Evolutionary conservation across 2,329 filamentous ascomycete genomes (phyloP), one percentile per base, ranked within the genome.

Genomic region (Colletotrichum tropicale): DNA sequence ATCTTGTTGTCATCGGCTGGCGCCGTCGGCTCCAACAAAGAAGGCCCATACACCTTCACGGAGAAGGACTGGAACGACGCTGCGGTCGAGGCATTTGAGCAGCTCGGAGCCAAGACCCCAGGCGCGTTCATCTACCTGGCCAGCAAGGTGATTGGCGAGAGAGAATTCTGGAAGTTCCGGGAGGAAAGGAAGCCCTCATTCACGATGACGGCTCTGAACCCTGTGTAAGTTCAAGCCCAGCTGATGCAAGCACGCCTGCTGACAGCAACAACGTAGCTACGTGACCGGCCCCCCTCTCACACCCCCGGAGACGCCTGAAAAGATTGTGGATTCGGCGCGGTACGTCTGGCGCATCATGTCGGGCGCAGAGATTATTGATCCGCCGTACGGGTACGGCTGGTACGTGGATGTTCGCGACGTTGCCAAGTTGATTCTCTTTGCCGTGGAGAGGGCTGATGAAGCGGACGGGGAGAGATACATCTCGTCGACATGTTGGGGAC

Each of bases 351-450:
- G 36, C 4, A 43, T 68, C 48, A 58, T 68, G 52, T 56, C 30
- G 6, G 66, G 66, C 16, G 52, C 21, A 21, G 66, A 58, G 12
- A 21, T 68, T 3, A 18, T 34, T 5, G 66, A 34, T 6, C 66
- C 66, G 24, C 48, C n/a, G 16, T 52, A 30, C 28, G 66, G 30
- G 28, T n/a, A 58, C n/a, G 66, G 32, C 0, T 80, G 77, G 4
- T 80, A 80, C 10, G 85, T 89, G 16, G 87, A 89, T 75, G 85
- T 88, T 1, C 82, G 86, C 7, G 87, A 89, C 72, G 86, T 88
- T 1, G 86, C 86, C 3, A 80, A 81, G 9, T 80, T 87, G 56
- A 80, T 86, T 16, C 78, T 84, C 3, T 87, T 83, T 78, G 80
- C 81, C 0, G 82, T 83, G 24, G 83, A 85, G 71, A 79, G 87